phyloP scores from a whole-genome alignment of 2,329 filamentous ascomycete species.

The Ophiosphaerella korrae region DNA sequence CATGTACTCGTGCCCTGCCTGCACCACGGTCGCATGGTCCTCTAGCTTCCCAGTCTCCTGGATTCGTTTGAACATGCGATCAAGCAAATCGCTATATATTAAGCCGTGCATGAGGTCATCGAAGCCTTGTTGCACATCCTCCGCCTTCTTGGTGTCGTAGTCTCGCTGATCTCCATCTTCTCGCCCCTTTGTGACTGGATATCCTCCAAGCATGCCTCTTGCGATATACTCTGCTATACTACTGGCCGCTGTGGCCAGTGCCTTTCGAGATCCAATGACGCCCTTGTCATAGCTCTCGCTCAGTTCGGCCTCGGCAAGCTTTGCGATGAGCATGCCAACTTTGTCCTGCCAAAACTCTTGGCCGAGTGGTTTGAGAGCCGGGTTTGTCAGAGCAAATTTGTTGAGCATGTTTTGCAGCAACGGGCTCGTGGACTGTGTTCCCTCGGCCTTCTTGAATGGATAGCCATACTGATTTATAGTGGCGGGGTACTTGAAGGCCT shows the following conservation, averaged over 20 bases:
- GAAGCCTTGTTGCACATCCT: slow-evolving; percentile 68
- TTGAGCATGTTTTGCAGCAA: slow-evolving; percentile 71
- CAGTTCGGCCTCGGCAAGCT: slow-evolving; percentile 68
- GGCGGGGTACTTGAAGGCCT: slow-evolving; percentile 69
- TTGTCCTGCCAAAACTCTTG: slow-evolving; percentile 51
- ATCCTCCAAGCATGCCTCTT: slow-evolving; percentile 68
- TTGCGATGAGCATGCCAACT: slow-evolving; percentile 41
- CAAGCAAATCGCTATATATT: slow-evolving; percentile 70
- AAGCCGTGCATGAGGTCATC: slow-evolving; percentile 68
- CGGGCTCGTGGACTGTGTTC: slow-evolving; percentile 61
- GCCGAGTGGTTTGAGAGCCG: slow-evolving; percentile 68
- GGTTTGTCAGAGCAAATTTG: slow-evolving; percentile 67
- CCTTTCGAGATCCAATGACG: slow-evolving; percentile 73
- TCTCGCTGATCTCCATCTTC: slow-evolving; percentile 40
- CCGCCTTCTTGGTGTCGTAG: slow-evolving; percentile 65
- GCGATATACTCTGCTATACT: slow-evolving; percentile 72
- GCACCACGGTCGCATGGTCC: slow-evolving; percentile 65
- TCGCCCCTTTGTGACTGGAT: slow-evolving; percentile 49
- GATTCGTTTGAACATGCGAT: slow-evolving; percentile 67
- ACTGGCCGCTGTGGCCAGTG: slow-evolving; percentile 72
- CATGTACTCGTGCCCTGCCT: slow-evolving; percentile 69
- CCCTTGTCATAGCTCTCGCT: slow-evolving; percentile 86
- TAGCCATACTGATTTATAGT: slow-evolving; percentile 71
- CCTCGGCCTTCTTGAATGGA: slow-evolving; percentile 62
- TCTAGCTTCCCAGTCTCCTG: slow-evolving; percentile 67